phyloP scores from a whole-genome alignment of 768 basidiomycete genomes.

The Kwoniella botswanensis region DNA sequence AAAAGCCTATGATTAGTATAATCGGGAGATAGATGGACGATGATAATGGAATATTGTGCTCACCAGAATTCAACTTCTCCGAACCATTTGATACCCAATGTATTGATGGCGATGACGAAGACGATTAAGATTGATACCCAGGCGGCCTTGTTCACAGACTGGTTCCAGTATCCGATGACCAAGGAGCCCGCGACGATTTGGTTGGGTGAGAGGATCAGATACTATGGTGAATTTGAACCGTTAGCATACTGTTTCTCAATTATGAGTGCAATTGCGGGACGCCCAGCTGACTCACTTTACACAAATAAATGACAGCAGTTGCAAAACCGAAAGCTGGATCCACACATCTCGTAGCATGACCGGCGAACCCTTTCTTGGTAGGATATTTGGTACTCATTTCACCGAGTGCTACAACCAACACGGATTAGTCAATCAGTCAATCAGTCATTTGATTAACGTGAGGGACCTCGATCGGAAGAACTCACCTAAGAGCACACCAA shows the following conservation, averaged over 20 bases:
- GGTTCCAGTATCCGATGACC: constrained; percentile 36
- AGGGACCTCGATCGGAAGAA: too few relatives aligned
- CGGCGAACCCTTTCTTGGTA: constrained; percentile 54
- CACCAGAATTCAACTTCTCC: constrained; percentile 25
- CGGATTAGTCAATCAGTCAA: too few relatives aligned
- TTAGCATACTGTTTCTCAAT: too few relatives aligned
- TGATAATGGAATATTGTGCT: not conserved
- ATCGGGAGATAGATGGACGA: constrained; percentile 41
- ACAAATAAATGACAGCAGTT: constrained; percentile 28
- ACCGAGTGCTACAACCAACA: constrained; percentile 35
- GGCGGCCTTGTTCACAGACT: constrained; percentile 19
- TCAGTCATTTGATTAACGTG: too few relatives aligned
- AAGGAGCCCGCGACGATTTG: constrained; percentile 52
- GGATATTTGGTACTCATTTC: constrained; percentile 54
- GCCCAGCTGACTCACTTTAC: constrained; percentile 21
- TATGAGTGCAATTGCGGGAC: too few relatives aligned
- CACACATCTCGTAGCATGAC: constrained; percentile 54
- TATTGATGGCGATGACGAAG: constrained; percentile 37
- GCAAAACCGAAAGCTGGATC: constrained; percentile 45
- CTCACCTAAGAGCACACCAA: constrained; percentile 3
- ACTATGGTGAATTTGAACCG: constrained; percentile 30
- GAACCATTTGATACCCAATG: constrained; percentile 37
- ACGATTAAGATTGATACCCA: constrained; percentile 35
- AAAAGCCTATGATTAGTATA: constrained; percentile 37
- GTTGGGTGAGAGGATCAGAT: constrained; percentile 59